Base-by-base conservation (phyloP, 116 monocot genomes). In the Cymodocea nodosa region DNA sequence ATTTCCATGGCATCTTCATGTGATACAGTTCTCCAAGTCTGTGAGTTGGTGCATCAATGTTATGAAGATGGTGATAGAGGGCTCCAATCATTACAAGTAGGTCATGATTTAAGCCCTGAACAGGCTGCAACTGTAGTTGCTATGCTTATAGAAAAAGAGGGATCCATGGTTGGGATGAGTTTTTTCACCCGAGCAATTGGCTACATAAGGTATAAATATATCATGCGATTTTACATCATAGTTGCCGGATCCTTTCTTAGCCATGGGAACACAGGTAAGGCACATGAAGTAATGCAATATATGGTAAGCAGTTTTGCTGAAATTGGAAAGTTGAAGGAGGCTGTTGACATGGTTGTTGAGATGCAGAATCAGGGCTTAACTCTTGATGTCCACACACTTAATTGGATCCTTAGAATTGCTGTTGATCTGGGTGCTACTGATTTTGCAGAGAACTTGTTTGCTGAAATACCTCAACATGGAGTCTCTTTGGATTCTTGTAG, bases 261-360 rank as follows among this genome's bases (percentile, higher is more conserved):
- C 14, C 76, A 80, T 30, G 82, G 82, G 12, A 92, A 84, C 55
- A 20, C 75, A 7, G 82, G 82, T 24, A 88, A 79, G 74, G 91
- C 97, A 22, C 88, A 88, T 22, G 78, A 86, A 68, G 92, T 86
- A 69, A 76, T 89, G 86, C 72, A 82, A 50, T 82, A 63, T 65
- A 84, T 92, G 97, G 80, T 82, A 9, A 59, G 58, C 37, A 80
- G 80, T 64, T 98, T 89, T 52, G 67, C 85, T 25, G 80, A 86
- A 52, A 66, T 75, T 49, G 88, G 92, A 6, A 75, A 75, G 77
- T 66, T 92, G 52, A 78, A 78, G 67, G 88, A 98, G 52, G 82
- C 92, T 4, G 78, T 82, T 23, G 80, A 98, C 36, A 92, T 98
- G 88, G 77, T 92, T 20, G 76, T 92, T 57, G 91, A 98, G 76